Evolutionary conservation across 1,284 basidiomycete species (phyloP).

Genomic region (Rhizoctonia solani): DNA sequence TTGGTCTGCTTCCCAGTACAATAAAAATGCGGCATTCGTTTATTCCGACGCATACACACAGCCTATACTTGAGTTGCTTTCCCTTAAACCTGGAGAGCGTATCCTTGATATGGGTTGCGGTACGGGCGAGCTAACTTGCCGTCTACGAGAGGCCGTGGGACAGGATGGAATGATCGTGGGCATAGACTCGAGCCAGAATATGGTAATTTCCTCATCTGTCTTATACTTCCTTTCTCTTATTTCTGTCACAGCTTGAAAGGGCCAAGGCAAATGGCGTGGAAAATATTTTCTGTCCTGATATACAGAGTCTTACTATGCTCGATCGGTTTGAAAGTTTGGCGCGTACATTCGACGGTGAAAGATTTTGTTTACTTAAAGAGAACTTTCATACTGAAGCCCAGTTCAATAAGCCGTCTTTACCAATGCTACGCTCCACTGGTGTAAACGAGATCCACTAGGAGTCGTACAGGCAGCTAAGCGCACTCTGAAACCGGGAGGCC

Average conservation of each 20-base stretch:
- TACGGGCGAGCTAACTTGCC: conserved; percentile 71
- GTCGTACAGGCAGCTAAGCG: conserved; percentile 64
- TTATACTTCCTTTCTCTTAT: background rate
- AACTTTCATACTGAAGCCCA: conserved; percentile 41
- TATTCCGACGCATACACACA: conserved; percentile 69
- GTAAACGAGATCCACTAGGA: conserved; percentile 68
- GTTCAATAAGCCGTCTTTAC: conserved; percentile 60
- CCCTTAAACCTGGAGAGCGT: conserved; percentile 63
- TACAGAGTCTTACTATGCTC: conserved; percentile 54
- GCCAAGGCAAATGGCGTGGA: conserved; percentile 56
- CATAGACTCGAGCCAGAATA: conserved; percentile 68
- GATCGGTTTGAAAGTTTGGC: conserved; percentile 40
- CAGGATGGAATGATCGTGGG: conserved; percentile 63
- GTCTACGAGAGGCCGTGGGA: conserved; percentile 60
- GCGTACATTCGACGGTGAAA: conserved; percentile 52
- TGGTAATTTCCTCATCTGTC: conserved; percentile 55
- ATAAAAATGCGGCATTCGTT: conserved; percentile 66
- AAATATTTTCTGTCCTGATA: conserved; percentile 56
- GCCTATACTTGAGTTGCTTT: conserved; percentile 65
- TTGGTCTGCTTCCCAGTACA: conserved; percentile 62
- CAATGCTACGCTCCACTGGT: conserved; percentile 84
- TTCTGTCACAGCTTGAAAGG: conserved; percentile 56
- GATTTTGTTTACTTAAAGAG: background rate
- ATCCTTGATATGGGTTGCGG: conserved; percentile 85
- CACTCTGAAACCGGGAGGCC: conserved; percentile 64